Percentiles rank a stretch among this genome's conserved stretches.
Conservation (phyloP, 176 grass and related monocot genomes). For the Paspalum notatum region DNA sequence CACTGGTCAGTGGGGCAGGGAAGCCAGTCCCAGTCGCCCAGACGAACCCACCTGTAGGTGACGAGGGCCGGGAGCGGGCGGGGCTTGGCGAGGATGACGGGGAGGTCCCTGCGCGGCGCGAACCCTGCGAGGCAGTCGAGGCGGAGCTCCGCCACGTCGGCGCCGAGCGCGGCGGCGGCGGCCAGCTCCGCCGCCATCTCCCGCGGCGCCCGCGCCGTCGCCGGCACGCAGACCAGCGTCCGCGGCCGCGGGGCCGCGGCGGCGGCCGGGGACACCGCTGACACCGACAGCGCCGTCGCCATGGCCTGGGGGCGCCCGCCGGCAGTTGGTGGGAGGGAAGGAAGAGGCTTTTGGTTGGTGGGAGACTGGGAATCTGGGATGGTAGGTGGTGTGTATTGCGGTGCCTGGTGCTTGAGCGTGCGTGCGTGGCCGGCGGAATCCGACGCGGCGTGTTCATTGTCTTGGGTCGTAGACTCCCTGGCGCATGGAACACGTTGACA, state of each 20-base stretch:
- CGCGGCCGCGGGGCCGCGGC: slow-evolving; percentile 17
- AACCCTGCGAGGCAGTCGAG: slow-evolving; percentile 73
- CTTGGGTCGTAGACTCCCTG: no score
- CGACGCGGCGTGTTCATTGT: no score
- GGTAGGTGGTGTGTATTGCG: not conserved
- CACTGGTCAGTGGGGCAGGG: not conserved
- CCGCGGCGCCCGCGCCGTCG: slow-evolving; percentile 65
- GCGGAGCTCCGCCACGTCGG: slow-evolving; percentile 87
- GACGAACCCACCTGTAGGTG: slow-evolving; percentile 74
- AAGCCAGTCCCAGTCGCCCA: not conserved
- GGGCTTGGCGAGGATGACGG: slow-evolving; percentile 58
- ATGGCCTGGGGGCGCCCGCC: not conserved
- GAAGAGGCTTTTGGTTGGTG: not conserved
- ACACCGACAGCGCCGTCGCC: slow-evolving; percentile 48
- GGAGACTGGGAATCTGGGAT: not conserved
- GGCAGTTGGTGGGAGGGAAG: slow-evolving; percentile 27
- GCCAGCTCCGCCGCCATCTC: slow-evolving; percentile 70
- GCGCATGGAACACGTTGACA: no score
- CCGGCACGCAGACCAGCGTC: slow-evolving; percentile 82
- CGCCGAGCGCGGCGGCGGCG: slow-evolving; percentile 64
- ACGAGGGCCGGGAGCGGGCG: slow-evolving; percentile 85
- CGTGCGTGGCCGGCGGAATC: no score
- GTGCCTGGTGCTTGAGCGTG: no score
- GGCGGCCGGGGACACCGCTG: slow-evolving; percentile 29
- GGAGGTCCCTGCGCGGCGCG: slow-evolving; percentile 68